These are phyloP conservation scores for Cercospora sp. DNA, from an alignment of 2,329 filamentous ascomycete genomes.

Conservation along the genomic window DNA sequence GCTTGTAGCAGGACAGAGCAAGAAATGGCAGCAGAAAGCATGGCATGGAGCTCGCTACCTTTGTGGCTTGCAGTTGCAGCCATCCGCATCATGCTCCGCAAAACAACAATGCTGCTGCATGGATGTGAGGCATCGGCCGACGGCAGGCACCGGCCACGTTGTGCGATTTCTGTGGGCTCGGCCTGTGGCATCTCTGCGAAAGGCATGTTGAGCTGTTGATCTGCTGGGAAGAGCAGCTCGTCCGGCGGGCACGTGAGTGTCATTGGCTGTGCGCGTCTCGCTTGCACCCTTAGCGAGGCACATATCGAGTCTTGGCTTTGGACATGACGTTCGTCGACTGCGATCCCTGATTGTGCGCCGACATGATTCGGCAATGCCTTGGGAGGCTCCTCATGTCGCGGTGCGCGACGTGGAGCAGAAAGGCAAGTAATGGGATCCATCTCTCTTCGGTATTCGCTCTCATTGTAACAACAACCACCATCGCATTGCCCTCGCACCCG, in stretches of 20 bases:
- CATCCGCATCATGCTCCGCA: neutral
- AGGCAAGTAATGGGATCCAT: neutral
- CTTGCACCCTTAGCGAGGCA: neutral
- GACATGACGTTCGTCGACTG: neutral
- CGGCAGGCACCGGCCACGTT: neutral
- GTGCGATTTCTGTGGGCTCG: neutral
- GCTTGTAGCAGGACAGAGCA: neutral
- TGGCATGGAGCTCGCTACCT: neutral
- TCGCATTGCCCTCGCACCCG: neutral
- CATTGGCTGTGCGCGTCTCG: no score
- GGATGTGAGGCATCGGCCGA: neutral
- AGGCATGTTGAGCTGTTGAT: neutral
- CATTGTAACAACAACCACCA: neutral
- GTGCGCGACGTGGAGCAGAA: neutral
- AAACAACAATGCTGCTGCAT: neutral
- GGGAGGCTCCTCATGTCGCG: neutral
- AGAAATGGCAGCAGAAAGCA: neutral
- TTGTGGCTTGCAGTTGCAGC: neutral
- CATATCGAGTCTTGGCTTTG: neutral
- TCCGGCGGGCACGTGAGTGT: neutral
- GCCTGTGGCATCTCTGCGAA: neutral
- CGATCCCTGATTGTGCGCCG: neutral
- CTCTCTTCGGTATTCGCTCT: neutral
- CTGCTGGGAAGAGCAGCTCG: neutral
- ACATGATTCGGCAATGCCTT: neutral